phyloP scores from a whole-genome alignment of 768 basidiomycete genomes.

The Imleria badia region DNA sequence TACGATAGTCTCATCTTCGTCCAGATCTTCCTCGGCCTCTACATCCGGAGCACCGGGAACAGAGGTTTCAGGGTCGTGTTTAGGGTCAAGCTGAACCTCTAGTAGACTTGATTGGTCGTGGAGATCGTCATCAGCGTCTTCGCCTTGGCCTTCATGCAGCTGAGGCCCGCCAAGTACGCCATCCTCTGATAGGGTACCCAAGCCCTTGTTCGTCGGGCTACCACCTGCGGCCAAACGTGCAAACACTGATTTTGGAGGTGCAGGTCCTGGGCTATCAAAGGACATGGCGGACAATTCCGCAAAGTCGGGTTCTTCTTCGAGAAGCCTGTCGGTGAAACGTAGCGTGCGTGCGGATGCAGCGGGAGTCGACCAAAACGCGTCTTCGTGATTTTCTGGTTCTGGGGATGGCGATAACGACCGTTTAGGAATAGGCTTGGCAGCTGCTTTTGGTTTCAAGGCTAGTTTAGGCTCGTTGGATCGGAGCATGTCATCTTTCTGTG shows the following conservation, averaged over 20 bases:
- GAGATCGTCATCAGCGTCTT: slow-evolving; percentile 1
- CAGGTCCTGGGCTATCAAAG: slow-evolving; percentile 46
- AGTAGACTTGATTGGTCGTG: slow-evolving; percentile 15
- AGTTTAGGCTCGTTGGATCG: slow-evolving; percentile 19
- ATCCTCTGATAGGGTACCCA: neutral
- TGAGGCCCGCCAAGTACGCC: slow-evolving; percentile 8
- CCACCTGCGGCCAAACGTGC: slow-evolving; percentile 19
- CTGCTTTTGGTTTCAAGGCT: slow-evolving; percentile 8
- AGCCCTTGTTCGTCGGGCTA: slow-evolving; percentile 7
- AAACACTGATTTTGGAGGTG: slow-evolving; percentile 31
- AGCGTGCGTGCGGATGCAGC: slow-evolving; percentile 52
- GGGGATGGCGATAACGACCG: slow-evolving; percentile 18
- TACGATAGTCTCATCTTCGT: slow-evolving; percentile 34
- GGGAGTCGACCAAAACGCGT: slow-evolving; percentile 65
- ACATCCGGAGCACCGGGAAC: neutral
- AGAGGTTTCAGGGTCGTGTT: slow-evolving; percentile 1
- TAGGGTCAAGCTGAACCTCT: slow-evolving; percentile 9
- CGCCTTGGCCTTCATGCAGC: neutral
- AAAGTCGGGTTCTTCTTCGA: slow-evolving; percentile 64
- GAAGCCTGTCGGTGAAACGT: slow-evolving; percentile 60
- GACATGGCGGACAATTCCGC: slow-evolving; percentile 46
- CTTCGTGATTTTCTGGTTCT: slow-evolving; percentile 44
- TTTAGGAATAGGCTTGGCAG: slow-evolving; percentile 13
- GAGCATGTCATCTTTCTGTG: slow-evolving; percentile 31
- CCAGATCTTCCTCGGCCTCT: slow-evolving; percentile 15